Percentiles rank a stretch among this genome's conserved stretches.
These are phyloP conservation scores for Fusarium chuoi DNA, from an alignment of 2,329 filamentous ascomycete genomes.

Conservation along the genomic window DNA sequence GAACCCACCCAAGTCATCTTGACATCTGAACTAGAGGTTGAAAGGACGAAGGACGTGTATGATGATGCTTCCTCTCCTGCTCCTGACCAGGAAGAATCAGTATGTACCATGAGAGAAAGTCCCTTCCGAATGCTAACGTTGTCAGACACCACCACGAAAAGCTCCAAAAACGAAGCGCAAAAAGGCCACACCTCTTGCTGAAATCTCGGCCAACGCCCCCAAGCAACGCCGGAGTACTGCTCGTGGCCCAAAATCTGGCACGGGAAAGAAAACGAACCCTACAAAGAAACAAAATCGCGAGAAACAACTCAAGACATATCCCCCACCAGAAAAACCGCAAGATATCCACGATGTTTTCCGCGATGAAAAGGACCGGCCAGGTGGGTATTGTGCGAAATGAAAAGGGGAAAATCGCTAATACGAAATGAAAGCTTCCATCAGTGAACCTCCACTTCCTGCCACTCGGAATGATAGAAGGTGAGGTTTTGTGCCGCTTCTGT, in stretches of 20 bases:
- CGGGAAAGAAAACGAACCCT: constrained; percentile 29
- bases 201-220: constrained; percentile 51
- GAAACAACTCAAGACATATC: constrained; percentile 5
- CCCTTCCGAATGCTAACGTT: constrained; percentile 11
- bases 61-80: constrained; percentile 65
- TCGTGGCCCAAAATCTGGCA: constrained; percentile 30
- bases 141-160: constrained; percentile 47
- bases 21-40: constrained; percentile 60
- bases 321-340: constrained; percentile 35
- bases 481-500: not conserved
- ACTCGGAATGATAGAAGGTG: constrained; percentile 44
- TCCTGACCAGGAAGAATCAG: constrained; percentile 53
- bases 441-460: constrained; percentile 35
- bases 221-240: constrained; percentile 39
- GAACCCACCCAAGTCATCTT: constrained; percentile 74
- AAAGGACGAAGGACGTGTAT: constrained; percentile 67
- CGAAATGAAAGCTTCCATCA: constrained; percentile 35
- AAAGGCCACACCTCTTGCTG: constrained; percentile 46
- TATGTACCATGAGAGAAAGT: constrained; percentile 47
- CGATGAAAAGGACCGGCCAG: constrained; percentile 42
- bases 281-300: constrained; percentile 31
- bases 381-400: constrained; percentile 31
- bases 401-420: constrained; percentile 25
- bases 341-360: constrained; percentile 46
- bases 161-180: constrained; percentile 46